phyloP scores from a whole-genome alignment of 208 protist species.

The Sergeia podlipaevii region DNA sequence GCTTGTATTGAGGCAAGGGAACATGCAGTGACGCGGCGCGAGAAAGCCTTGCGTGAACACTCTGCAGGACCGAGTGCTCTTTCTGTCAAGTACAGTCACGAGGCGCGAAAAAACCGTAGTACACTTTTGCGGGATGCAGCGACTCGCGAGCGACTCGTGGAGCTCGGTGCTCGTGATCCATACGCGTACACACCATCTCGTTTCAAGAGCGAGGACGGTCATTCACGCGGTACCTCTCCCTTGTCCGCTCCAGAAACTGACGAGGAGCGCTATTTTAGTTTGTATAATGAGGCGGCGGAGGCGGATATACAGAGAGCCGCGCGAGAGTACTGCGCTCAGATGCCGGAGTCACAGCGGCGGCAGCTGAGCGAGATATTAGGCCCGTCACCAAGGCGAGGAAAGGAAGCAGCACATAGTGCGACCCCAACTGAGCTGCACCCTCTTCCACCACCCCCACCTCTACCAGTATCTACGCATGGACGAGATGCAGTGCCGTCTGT shows the following conservation, averaged over 20 bases:
- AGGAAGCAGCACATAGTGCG: neutral
- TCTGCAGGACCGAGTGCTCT: constrained; percentile 13
- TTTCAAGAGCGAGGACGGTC: constrained; percentile 24
- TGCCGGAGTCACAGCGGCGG: constrained; percentile 13
- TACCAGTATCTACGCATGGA: neutral
- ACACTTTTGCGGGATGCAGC: constrained; percentile 66
- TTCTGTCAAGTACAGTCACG: constrained; percentile 19
- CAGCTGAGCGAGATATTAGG: constrained; percentile 25
- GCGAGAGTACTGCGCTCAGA: constrained; percentile 19
- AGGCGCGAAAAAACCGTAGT: constrained; percentile 32
- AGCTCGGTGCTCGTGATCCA: constrained; percentile 33
- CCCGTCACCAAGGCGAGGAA: neutral
- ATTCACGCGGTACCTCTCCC: neutral
- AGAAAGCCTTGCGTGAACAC: constrained; percentile 23
- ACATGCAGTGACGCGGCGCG: constrained; percentile 24
- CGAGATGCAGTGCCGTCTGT: neutral
- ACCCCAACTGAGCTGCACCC: neutral
- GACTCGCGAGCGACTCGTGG: constrained; percentile 42
- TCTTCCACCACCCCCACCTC: constrained; percentile 3
- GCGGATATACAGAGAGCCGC: constrained; percentile 16
- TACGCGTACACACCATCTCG: constrained; percentile 47
- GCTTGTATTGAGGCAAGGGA: constrained; percentile 38
- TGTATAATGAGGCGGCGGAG: constrained; percentile 7
- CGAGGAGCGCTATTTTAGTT: constrained; percentile 9
- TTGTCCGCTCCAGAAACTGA: constrained; percentile 10